Evolutionary conservation across 1,284 basidiomycete genomes (phyloP).

Genomic region (Ceratobasidium sp.): DNA sequence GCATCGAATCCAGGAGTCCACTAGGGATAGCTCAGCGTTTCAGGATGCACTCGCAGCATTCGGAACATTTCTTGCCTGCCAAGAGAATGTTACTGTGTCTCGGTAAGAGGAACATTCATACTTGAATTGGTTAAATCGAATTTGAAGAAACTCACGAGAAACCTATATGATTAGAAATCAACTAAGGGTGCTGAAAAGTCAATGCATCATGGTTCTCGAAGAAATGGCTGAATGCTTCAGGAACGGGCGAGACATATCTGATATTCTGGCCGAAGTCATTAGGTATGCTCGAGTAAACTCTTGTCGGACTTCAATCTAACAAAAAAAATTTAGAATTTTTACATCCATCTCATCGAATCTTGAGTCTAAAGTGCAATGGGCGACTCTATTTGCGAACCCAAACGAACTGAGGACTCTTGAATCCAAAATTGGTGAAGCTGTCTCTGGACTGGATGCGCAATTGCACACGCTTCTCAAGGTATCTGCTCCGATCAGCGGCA

Average conservation of each 20-base stretch:
- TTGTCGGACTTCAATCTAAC: neutral
- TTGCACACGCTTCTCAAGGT: neutral
- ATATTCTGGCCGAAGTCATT: neutral
- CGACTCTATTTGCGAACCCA: neutral
- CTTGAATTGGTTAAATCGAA: neutral
- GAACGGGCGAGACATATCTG: neutral
- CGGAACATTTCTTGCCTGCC: neutral
- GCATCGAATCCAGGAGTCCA: neutral
- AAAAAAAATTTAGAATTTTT: neutral
- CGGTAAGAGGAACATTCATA: neutral
- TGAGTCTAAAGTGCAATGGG: neutral
- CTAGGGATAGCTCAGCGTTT: neutral
- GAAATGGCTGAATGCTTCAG: neutral
- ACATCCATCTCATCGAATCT: neutral
- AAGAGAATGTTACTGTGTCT: conserved; percentile 10
- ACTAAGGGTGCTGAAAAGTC: neutral
- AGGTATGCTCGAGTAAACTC: neutral
- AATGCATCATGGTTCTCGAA: neutral
- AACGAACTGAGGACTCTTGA: neutral
- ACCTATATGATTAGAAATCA: conserved; percentile 6
- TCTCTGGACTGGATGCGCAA: neutral
- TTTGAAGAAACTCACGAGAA: neutral
- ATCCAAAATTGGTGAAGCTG: neutral
- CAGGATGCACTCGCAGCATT: conserved; percentile 14
- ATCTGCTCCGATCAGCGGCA: neutral